Percentiles rank a stretch among this genome's conserved stretches.
Conservation (phyloP, 202 grass and related monocot species). For the Digitaria exilis region DNA sequence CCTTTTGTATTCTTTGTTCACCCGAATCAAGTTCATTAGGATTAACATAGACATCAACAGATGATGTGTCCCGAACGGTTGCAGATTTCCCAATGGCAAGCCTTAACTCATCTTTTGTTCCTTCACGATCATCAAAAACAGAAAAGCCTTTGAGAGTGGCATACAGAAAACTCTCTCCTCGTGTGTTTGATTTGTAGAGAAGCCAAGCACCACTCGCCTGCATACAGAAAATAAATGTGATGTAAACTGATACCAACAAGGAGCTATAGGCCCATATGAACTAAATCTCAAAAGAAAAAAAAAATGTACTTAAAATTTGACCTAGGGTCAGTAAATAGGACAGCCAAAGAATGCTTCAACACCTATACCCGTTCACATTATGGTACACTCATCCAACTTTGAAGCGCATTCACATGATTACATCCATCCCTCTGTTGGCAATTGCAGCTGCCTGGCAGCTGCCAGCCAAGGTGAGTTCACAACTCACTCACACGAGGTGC, state of each 20-base stretch:
- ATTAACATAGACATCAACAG: constrained; percentile 51
- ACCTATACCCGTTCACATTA: constrained; percentile 24
- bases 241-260: not conserved
- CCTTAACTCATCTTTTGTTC: constrained; percentile 91
- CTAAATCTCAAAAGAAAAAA: not conserved
- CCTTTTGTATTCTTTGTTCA: constrained; percentile 60
- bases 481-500: too few species aligned
- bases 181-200: constrained; percentile 91
- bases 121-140: constrained; percentile 97
- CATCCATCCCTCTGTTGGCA: not conserved
- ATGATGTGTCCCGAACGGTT: constrained; percentile 63
- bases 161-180: constrained; percentile 78
- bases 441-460: too few species aligned
- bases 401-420: constrained; percentile 28
- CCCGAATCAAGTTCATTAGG: constrained; percentile 52
- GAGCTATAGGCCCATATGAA: constrained; percentile 6
- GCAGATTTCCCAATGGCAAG: constrained; percentile 94
- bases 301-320: not conserved
- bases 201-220: constrained; percentile 94
- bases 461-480: too few species aligned
- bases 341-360: not conserved
- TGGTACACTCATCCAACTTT: not conserved
- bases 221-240: constrained; percentile 31
- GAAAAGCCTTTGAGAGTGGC: constrained; percentile 98
- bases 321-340: constrained; percentile 20